Percentiles rank a stretch among this genome's conserved stretches.
These are phyloP conservation scores for Rhizopus arrhizus DNA, from an alignment of 371 early-diverging fungal genomes.

Conservation along the genomic window DNA sequence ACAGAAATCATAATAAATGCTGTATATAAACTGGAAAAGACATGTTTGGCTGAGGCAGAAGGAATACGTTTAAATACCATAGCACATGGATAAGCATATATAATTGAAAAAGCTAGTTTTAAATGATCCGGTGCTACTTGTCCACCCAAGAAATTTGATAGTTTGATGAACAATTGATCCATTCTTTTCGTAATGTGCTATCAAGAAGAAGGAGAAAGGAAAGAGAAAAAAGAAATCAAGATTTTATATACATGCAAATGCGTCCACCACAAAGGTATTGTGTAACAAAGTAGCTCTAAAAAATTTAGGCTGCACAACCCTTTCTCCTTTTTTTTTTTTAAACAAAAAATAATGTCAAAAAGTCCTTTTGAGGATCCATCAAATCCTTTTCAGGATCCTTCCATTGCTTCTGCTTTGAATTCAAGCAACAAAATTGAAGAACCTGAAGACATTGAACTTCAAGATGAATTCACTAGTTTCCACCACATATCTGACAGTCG, in stretches of 20 bases:
- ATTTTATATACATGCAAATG: neutral
- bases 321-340: neutral
- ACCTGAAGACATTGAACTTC: slow-evolving; percentile 19
- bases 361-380: slow-evolving; percentile 60
- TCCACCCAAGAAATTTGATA: slow-evolving; percentile 25
- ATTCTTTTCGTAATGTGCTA: slow-evolving; percentile 5
- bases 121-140: slow-evolving; percentile 54
- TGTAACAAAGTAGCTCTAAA: neutral
- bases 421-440: slow-evolving; percentile 33
- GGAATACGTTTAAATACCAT: slow-evolving; percentile 54
- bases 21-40: slow-evolving; percentile 70
- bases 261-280: neutral
- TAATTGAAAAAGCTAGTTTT: slow-evolving; percentile 55
- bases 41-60: slow-evolving; percentile 61
- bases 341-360: slow-evolving; percentile 12
- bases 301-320: neutral
- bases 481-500: slow-evolving; percentile 41
- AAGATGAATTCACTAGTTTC: slow-evolving; percentile 37
- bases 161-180: slow-evolving; percentile 28
- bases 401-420: slow-evolving; percentile 55
- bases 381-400: slow-evolving; percentile 69
- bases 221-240: neutral
- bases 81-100: slow-evolving; percentile 60
- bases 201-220: neutral
- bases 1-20: slow-evolving; percentile 62